Conservation (phyloP, 805 yeast genomes). For the Debaryomyces prosopidis region DNA sequence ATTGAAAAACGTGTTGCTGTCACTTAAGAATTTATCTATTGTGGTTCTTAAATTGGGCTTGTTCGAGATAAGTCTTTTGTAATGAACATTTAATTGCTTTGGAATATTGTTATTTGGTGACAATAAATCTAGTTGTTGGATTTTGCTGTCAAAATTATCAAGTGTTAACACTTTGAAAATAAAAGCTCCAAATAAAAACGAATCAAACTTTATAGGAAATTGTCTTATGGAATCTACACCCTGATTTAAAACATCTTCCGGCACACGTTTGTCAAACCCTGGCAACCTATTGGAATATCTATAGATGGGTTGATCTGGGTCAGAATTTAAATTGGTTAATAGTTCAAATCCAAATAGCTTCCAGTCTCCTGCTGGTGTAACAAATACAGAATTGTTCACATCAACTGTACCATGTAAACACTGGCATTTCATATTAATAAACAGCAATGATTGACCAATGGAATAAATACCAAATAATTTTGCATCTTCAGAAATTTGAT, state of each 20-base stretch:
- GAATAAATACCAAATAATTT: constrained; percentile 56
- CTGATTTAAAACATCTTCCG: constrained; percentile 46
- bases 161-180: constrained; percentile 46
- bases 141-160: constrained; percentile 4
- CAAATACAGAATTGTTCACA: constrained; percentile 53
- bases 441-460: constrained; percentile 55
- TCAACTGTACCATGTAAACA: constrained; percentile 67
- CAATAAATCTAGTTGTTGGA: constrained; percentile 7
- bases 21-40: constrained; percentile 27
- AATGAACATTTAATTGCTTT: constrained; percentile 29
- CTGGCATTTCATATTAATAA: constrained; percentile 56
- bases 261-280: constrained; percentile 30
- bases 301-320: constrained; percentile 45
- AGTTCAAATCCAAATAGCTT: constrained; percentile 80
- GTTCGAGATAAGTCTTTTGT: constrained; percentile 41
- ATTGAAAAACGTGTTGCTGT: constrained; percentile 22
- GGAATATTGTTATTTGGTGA: constrained; percentile 30
- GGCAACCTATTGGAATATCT: constrained; percentile 28
- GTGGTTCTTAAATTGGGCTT: constrained; percentile 35
- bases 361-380: constrained; percentile 76
- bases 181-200: constrained; percentile 63
- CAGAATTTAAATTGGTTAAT: constrained; percentile 48
- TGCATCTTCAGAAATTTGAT: constrained; percentile 30
- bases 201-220: constrained; percentile 53
- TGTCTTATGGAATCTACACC: constrained; percentile 45